These are phyloP conservation scores for Saturnispora ahearnii DNA, from an alignment of 805 yeast species.

Conservation along the genomic window DNA sequence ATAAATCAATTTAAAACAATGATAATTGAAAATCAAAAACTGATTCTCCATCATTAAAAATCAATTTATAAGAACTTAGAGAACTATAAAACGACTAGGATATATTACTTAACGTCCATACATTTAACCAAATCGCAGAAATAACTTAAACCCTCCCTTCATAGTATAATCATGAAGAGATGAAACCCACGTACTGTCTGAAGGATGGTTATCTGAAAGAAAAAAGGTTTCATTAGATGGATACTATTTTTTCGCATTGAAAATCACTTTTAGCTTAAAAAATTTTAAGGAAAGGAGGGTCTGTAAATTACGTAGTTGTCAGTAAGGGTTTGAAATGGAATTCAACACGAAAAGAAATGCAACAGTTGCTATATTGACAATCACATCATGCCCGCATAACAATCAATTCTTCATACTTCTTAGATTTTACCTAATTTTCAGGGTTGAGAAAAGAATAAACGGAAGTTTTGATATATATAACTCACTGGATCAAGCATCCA, in stretches of 20 bases:
- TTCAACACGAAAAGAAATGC: not conserved
- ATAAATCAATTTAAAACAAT: not conserved
- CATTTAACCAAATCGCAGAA: not conserved
- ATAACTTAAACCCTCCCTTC: slow-evolving; percentile 4
- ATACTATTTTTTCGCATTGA: not conserved
- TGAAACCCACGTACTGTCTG: slow-evolving; percentile 28
- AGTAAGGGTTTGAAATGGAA: not conserved
- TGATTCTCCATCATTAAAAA: not conserved
- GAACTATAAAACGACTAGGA: slow-evolving; percentile 5
- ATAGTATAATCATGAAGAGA: slow-evolving; percentile 6
- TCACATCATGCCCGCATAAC: no score
- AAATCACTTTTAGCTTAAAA: not conserved
- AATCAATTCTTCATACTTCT: no score
- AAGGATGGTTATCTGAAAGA: slow-evolving; percentile 23
- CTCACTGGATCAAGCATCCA: not conserved
- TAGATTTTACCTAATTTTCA: no score
- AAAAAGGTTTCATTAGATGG: not conserved
- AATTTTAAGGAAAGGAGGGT: slow-evolving; percentile 1
- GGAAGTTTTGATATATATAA: no score
- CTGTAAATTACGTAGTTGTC: not conserved
- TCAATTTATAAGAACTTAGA: not conserved
- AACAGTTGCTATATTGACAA: no score
- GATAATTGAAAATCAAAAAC: slow-evolving; percentile 5
- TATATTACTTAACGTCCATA: not conserved
- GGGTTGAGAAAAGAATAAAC: no score